These are phyloP conservation scores for Capsella bursapastoris DNA, from an alignment of 345 rosid genomes.

Conservation along the genomic window DNA sequence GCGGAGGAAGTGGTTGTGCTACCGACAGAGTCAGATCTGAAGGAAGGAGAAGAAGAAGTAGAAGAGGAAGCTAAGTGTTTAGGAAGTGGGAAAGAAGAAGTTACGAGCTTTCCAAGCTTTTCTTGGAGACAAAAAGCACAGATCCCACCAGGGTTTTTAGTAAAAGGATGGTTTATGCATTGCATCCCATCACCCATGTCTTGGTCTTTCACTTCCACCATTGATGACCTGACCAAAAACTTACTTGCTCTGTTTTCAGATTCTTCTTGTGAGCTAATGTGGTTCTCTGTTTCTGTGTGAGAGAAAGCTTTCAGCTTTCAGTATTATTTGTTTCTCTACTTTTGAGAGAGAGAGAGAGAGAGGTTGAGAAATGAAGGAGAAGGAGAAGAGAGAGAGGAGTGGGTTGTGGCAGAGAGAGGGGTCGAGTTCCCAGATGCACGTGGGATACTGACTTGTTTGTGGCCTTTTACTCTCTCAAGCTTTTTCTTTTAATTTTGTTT, in stretches of 20 bases:
- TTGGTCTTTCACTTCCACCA: slow-evolving; percentile 55
- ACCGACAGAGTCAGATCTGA: slow-evolving; percentile 72
- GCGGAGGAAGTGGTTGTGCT: slow-evolving; percentile 21
- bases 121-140: slow-evolving; percentile 99
- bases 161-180: slow-evolving; percentile 74
- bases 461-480: neutral
- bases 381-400: slow-evolving; percentile 17
- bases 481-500: neutral
- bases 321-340: slow-evolving; percentile 27
- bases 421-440: slow-evolving; percentile 67
- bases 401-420: slow-evolving; percentile 44
- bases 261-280: neutral
- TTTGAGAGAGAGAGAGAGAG: slow-evolving; percentile 38
- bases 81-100: slow-evolving; percentile 80
- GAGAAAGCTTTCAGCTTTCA: slow-evolving; percentile 25
- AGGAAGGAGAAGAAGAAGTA: slow-evolving; percentile 68
- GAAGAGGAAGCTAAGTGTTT: slow-evolving; percentile 58
- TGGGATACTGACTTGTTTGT: slow-evolving; percentile 48
- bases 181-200: slow-evolving; percentile 88
- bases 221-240: neutral
- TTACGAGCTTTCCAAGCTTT: slow-evolving; percentile 93
- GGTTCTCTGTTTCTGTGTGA: neutral
- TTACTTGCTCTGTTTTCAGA: neutral
- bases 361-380: slow-evolving; percentile 36
- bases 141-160: slow-evolving; percentile 92